Conservation (phyloP, 192 early-diverging fungal species). For the Linderina pennispora region DNA sequence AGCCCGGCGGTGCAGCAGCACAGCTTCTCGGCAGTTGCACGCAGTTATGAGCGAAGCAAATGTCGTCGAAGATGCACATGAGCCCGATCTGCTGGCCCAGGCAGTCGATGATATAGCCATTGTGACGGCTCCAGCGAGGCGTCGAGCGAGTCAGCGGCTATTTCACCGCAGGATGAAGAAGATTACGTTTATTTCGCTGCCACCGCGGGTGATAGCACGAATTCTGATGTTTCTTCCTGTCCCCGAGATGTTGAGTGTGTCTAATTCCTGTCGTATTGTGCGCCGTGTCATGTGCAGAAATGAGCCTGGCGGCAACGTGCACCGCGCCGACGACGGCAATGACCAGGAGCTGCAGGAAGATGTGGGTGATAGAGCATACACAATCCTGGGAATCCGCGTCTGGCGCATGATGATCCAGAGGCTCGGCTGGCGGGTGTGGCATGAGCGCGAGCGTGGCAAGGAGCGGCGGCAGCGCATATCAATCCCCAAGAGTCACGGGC, state of each 20-base stretch:
- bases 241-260: constrained; percentile 11
- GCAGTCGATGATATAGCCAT: too few relatives aligned
- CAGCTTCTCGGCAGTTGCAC: too few relatives aligned
- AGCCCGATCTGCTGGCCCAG: too few relatives aligned
- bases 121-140: not conserved
- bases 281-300: constrained; percentile 22
- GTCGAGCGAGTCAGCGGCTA: not conserved
- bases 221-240: constrained; percentile 22
- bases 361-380: too few relatives aligned
- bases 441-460: constrained; percentile 17
- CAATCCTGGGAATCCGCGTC: constrained; percentile 14
- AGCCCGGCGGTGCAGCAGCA: too few relatives aligned
- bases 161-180: not conserved
- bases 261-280: constrained; percentile 34
- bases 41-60: too few relatives aligned
- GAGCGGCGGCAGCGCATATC: constrained; percentile 19
- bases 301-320: constrained; percentile 7
- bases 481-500: constrained; percentile 20
- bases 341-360: too few relatives aligned
- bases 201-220: constrained; percentile 12
- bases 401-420: constrained; percentile 31
- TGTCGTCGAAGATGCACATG: too few relatives aligned
- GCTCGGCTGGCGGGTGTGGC: constrained; percentile 34
- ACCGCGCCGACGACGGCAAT: constrained; percentile 6
- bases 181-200: constrained; percentile 16